Percentiles rank a stretch among this genome's conserved stretches.
Evolutionary conservation across 2,329 filamentous ascomycete species (phyloP).

Genomic region (Ophiostoma piceae): DNA sequence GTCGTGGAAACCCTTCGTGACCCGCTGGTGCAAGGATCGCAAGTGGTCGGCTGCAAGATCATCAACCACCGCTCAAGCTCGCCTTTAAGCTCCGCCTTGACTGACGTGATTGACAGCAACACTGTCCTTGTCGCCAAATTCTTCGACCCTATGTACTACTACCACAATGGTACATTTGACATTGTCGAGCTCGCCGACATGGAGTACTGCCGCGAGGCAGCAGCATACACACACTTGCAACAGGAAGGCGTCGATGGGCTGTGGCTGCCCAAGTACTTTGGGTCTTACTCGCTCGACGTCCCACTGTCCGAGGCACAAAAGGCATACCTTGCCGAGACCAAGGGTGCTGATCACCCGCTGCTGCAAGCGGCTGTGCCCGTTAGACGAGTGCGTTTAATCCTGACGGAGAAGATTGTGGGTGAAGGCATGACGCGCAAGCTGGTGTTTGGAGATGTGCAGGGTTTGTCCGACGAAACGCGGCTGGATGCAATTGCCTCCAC

Average conservation of each 20-base stretch:
- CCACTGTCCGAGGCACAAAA: conserved; percentile 21
- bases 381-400: conserved; percentile 23
- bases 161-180: conserved; percentile 24
- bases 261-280: conserved; percentile 24
- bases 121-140: conserved; percentile 26
- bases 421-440: conserved; percentile 23
- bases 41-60: conserved; percentile 22
- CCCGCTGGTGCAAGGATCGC: conserved; percentile 16
- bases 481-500: conserved; percentile 22
- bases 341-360: conserved; percentile 2
- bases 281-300: conserved; percentile 23
- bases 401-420: conserved; percentile 22
- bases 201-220: conserved; percentile 26
- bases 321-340: conserved; percentile 1
- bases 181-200: conserved; percentile 26
- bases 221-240: conserved; percentile 25
- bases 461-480: conserved; percentile 17
- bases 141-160: conserved; percentile 27
- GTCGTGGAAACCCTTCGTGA: conserved; percentile 22
- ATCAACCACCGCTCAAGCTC: background rate
- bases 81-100: too few species aligned
- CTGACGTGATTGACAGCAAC: background rate
- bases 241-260: conserved; percentile 23
- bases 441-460: conserved; percentile 23
- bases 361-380: background rate